Evolutionary conservation across 2,329 filamentous ascomycete species (phyloP).

Genomic region (Zymoseptoria brevis): DNA sequence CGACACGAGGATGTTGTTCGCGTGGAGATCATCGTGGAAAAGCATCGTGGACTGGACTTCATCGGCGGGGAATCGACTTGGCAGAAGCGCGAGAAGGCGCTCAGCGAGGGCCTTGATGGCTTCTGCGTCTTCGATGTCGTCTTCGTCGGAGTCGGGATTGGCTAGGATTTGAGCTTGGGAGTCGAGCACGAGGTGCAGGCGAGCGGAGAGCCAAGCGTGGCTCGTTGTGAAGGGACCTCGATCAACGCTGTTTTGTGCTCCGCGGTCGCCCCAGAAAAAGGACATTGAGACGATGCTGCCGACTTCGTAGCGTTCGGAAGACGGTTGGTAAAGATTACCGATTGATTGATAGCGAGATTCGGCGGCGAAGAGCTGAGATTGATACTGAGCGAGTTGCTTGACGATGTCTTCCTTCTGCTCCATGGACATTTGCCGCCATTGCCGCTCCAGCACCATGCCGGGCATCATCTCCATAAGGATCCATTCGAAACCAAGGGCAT

Average conservation of each 20-base stretch:
- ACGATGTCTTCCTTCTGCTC: conserved; percentile 2
- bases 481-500: conserved; percentile 4
- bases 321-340: neutral
- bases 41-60: conserved; percentile 1
- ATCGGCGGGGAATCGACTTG: neutral
- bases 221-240: conserved; percentile 1
- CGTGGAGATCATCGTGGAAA: conserved; percentile 4
- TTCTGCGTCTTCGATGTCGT: conserved; percentile 1
- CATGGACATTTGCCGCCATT: conserved; percentile 3
- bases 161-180: neutral
- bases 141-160: neutral
- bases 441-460: neutral
- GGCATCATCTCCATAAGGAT: conserved; percentile 7
- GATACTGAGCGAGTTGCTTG: neutral
- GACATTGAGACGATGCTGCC: conserved; percentile 1
- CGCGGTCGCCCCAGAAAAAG: neutral
- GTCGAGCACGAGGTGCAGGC: neutral
- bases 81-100: neutral
- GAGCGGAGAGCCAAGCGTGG: conserved; percentile 1
- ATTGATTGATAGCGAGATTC: neutral
- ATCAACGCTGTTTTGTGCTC: neutral
- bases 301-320: neutral
- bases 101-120: neutral
- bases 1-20: conserved; percentile 3
- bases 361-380: neutral